These are phyloP conservation scores for Blepharisma undulans DNA, from an alignment of 169 alveolate species.

Conservation along the genomic window DNA sequence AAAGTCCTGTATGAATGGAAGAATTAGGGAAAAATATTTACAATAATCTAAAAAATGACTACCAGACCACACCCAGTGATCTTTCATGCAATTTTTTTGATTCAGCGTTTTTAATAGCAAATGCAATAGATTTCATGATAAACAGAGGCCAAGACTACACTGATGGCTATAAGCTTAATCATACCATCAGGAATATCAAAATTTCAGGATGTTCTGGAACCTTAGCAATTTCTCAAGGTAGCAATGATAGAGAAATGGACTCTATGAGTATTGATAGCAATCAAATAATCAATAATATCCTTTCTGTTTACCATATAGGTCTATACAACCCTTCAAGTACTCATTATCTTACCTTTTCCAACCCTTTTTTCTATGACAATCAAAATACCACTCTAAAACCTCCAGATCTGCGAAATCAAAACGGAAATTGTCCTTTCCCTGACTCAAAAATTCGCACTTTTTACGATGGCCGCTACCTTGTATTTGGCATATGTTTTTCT, in stretches of 20 bases:
- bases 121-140: constrained; percentile 21
- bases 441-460: background rate
- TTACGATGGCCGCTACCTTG: background rate
- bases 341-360: background rate
- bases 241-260: background rate
- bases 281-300: background rate
- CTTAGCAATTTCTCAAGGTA: background rate
- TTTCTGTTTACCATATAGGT: background rate
- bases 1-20: background rate
- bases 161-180: background rate
- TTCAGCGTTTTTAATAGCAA: background rate
- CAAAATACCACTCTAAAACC: background rate
- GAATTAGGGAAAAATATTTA: background rate
- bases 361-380: background rate
- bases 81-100: background rate
- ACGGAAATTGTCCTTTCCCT: background rate
- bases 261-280: background rate
- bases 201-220: constrained; percentile 15
- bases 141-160: background rate
- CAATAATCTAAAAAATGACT: background rate
- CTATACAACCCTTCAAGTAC: background rate
- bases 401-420: background rate
- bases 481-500: background rate
- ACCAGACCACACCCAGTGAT: background rate
- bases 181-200: background rate